A percentile compares a stretch with the other conserved stretches of the same genome.
phyloP scores from a whole-genome alignment of 306 rosid species.

The Comarum palustre region DNA sequence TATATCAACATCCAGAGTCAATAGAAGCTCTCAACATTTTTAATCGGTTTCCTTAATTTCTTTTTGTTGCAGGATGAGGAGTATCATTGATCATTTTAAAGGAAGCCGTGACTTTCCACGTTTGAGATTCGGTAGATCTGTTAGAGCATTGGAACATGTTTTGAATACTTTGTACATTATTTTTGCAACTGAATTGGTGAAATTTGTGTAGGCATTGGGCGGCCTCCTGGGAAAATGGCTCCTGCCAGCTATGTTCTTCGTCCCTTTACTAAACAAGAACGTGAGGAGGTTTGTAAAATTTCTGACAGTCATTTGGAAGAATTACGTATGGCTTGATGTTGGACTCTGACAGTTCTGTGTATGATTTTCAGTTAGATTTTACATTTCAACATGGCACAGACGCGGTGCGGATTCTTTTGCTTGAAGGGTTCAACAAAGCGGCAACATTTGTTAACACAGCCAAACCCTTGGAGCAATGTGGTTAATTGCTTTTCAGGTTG shows the following conservation, averaged over 20 bases:
- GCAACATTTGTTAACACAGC: constrained; percentile 52
- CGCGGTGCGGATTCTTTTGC: constrained; percentile 73
- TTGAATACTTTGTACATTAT: not conserved
- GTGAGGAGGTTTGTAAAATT: constrained; percentile 53
- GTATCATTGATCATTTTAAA: constrained; percentile 76
- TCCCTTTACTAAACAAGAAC: constrained; percentile 71
- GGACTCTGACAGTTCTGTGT: constrained; percentile 22
- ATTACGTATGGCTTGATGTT: constrained; percentile 7
- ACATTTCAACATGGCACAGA: constrained; percentile 67
- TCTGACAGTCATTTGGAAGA: not conserved
- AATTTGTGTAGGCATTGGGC: constrained; percentile 41
- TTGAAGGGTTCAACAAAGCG: constrained; percentile 75
- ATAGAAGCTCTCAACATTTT: not conserved
- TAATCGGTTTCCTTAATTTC: constrained; percentile 4
- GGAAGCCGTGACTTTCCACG: constrained; percentile 77
- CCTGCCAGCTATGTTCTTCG: constrained; percentile 74
- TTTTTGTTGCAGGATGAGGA: constrained; percentile 70
- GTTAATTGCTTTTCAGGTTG: constrained; percentile 20
- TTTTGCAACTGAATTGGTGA: constrained; percentile 2
- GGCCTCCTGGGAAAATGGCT: constrained; percentile 70
- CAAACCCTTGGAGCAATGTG: constrained; percentile 47
- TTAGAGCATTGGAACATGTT: constrained; percentile 14
- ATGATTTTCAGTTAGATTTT: constrained; percentile 63
- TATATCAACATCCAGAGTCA: not conserved
- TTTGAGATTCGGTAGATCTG: constrained; percentile 60